phyloP scores from a whole-genome alignment of 2,329 filamentous ascomycete genomes.

The Teratosphaeriaceae sp. region DNA sequence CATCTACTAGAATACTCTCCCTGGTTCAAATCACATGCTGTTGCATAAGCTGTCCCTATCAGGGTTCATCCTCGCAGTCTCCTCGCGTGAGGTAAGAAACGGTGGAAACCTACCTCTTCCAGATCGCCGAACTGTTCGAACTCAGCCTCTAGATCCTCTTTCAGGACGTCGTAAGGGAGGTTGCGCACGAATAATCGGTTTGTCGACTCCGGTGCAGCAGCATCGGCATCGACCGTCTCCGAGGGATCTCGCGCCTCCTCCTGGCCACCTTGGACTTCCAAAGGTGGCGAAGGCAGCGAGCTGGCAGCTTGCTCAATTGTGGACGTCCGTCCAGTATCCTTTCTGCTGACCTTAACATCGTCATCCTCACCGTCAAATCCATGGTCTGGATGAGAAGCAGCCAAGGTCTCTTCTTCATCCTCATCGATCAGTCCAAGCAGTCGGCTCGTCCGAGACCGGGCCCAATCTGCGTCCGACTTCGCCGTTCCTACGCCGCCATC shows the following conservation, averaged over 20 bases:
- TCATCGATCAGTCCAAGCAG: constrained; percentile 78
- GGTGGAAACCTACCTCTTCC: constrained; percentile 77
- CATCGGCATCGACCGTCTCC: too few relatives aligned
- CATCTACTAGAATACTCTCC: constrained; percentile 99
- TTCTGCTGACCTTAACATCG: background rate
- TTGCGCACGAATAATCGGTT: constrained; percentile 84
- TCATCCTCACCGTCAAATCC: background rate
- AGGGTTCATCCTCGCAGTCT: constrained; percentile 80
- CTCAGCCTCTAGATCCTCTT: constrained; percentile 66
- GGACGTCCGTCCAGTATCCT: constrained; percentile 13
- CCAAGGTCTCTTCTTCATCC: constrained; percentile 46
- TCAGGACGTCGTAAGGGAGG: constrained; percentile 70
- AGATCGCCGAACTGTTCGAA: constrained; percentile 69
- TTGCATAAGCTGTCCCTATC: constrained; percentile 99
- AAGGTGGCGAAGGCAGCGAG: constrained; percentile 19
- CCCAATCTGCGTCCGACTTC: constrained; percentile 80
- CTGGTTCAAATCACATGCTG: constrained; percentile 79
- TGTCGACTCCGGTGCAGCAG: constrained; percentile 55
- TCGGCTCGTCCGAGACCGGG: constrained; percentile 80
- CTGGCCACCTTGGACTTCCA: too few relatives aligned
- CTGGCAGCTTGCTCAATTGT: constrained; percentile 20
- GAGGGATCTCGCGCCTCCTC: too few relatives aligned
- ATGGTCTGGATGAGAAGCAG: too few relatives aligned
- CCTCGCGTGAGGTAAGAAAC: constrained; percentile 4
- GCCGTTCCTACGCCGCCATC: constrained; percentile 26